Conservation (phyloP, 441 rosid genomes). For the Geranium incanum region DNA sequence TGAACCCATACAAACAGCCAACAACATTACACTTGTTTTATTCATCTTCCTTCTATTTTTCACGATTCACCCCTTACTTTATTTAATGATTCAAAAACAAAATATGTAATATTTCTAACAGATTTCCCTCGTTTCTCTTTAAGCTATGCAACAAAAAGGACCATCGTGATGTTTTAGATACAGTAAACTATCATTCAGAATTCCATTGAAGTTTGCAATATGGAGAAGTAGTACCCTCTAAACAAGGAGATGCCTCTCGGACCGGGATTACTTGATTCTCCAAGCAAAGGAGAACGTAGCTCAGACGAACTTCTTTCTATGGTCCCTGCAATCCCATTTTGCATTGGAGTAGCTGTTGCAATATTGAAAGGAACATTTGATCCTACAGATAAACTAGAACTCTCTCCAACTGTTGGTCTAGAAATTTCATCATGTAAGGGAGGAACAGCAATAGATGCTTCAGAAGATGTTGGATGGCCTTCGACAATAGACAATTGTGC, state of each 20-base stretch:
- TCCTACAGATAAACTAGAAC: constrained; percentile 33
- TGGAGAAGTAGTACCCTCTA: constrained; percentile 51
- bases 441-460: constrained; percentile 31
- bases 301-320: not conserved
- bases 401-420: constrained; percentile 33
- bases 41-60: too few species aligned
- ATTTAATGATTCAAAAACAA: too few species aligned
- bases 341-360: not conserved
- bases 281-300: constrained; percentile 4
- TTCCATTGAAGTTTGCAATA: constrained; percentile 16
- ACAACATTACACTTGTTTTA: too few species aligned
- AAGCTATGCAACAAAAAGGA: too few species aligned
- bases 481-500: constrained; percentile 32
- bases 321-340: not conserved
- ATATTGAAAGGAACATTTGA: not conserved
- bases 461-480: constrained; percentile 34
- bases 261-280: constrained; percentile 33
- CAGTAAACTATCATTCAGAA: not conserved
- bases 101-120: too few species aligned
- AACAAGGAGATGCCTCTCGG: constrained; percentile 58
- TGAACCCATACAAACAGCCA: constrained; percentile 2
- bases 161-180: too few species aligned
- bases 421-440: constrained; percentile 29
- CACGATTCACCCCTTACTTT: too few species aligned
- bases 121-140: too few species aligned